These are phyloP conservation scores for Rhodotorula kratochvilovae DNA, from an alignment of 768 basidiomycete species.

Conservation along the genomic window DNA sequence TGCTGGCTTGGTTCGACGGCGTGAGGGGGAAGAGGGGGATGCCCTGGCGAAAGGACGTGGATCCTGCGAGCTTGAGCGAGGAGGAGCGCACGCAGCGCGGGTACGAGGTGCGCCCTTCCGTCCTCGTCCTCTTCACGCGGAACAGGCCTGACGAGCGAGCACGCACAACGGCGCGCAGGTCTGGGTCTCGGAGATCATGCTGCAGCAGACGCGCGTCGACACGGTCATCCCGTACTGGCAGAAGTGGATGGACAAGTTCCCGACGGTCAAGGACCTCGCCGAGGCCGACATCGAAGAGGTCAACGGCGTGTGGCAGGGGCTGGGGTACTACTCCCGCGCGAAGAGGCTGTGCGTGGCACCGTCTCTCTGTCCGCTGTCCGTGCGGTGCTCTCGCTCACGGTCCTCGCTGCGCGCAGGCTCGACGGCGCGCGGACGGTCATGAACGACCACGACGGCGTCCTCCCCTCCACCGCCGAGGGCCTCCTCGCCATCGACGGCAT, in stretches of 20 bases:
- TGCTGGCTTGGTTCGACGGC: constrained; percentile 62
- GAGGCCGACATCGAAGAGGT: constrained; percentile 72
- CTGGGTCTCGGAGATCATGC: constrained; percentile 86
- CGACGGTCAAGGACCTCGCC: constrained; percentile 48
- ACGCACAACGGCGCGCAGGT: constrained; percentile 53
- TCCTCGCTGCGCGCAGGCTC: constrained; percentile 47
- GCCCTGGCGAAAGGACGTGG: constrained; percentile 81
- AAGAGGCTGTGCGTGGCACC: constrained; percentile 55
- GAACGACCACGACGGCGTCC: constrained; percentile 59
- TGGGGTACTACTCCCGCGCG: constrained; percentile 42
- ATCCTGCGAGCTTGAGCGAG: constrained; percentile 51
- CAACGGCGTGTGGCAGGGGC: constrained; percentile 77
- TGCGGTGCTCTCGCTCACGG: not conserved
- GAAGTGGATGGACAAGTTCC: constrained; percentile 50
- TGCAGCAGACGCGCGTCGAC: constrained; percentile 89
- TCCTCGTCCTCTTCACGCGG: too few species aligned
- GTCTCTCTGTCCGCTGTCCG: not conserved
- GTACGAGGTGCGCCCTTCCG: constrained; percentile 70
- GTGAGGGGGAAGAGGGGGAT: constrained; percentile 69
- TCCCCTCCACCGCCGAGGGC: constrained; percentile 74
- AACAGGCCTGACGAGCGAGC: not conserved
- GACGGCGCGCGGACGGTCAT: constrained; percentile 77
- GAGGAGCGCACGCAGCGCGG: constrained; percentile 75
- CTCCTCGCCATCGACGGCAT: constrained; percentile 85
- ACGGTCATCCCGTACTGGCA: constrained; percentile 90